Evolutionary conservation across 768 basidiomycete genomes (phyloP).

Genomic region (Pisolithus marmoratus): DNA sequence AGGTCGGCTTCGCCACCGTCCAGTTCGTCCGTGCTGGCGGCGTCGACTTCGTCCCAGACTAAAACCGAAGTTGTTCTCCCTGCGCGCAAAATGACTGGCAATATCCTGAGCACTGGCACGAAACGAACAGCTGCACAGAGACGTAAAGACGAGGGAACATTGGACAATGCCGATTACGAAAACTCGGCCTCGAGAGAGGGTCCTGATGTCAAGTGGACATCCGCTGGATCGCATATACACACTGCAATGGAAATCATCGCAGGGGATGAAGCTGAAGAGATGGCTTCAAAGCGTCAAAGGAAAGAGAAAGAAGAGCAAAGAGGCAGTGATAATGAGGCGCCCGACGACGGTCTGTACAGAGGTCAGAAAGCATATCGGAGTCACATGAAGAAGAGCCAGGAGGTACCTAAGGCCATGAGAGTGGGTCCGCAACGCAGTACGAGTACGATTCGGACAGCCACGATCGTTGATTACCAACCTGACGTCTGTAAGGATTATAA

Average conservation of each 20-base stretch:
- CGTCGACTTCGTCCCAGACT: constrained; percentile 28
- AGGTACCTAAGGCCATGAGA: constrained; percentile 84
- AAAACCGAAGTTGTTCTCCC: constrained; percentile 77
- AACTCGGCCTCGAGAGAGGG: constrained; percentile 30
- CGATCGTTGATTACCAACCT: constrained; percentile 95
- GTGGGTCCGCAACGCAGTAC: constrained; percentile 71
- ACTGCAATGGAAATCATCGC: constrained; percentile 70
- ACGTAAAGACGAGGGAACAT: constrained; percentile 40
- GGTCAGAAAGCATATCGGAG: constrained; percentile 79
- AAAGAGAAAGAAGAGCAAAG: constrained; percentile 48
- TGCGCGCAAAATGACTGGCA: constrained; percentile 57
- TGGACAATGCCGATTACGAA: constrained; percentile 53
- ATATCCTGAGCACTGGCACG: constrained; percentile 74
- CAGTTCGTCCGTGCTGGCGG: constrained; percentile 18
- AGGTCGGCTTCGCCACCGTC: constrained; percentile 61
- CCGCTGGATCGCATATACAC: constrained; percentile 68
- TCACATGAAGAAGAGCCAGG: constrained; percentile 77
- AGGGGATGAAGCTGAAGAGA: constrained; percentile 76
- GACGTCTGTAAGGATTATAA: constrained; percentile 99
- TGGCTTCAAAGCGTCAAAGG: constrained; percentile 63
- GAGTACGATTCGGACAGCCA: constrained; percentile 88
- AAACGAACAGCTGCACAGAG: constrained; percentile 54
- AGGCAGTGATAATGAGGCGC: constrained; percentile 45
- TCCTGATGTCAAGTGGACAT: constrained; percentile 74
- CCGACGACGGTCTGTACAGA: constrained; percentile 82